These are phyloP conservation scores for Botrytis medusae DNA, from an alignment of 2,329 filamentous ascomycete genomes.

Conservation along the genomic window DNA sequence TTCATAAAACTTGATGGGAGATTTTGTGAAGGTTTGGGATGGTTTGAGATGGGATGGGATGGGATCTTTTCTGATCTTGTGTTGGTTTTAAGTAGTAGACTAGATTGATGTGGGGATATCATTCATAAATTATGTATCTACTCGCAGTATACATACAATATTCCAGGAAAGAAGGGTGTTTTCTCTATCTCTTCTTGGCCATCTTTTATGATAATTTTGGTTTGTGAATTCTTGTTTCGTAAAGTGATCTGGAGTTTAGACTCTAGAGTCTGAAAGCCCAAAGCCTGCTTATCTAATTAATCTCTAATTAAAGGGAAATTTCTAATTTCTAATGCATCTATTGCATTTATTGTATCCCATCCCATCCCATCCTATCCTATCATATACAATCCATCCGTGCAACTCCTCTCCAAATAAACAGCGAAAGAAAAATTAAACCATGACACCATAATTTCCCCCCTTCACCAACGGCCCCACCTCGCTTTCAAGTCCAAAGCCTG, in stretches of 20 bases:
- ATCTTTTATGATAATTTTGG: neutral
- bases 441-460: constrained; percentile 2
- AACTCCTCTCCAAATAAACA: neutral
- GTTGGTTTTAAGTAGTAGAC: neutral
- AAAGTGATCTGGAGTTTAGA: neutral
- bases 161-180: neutral
- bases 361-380: no score
- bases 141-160: neutral
- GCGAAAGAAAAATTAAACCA: neutral
- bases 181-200: neutral
- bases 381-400: neutral
- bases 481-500: neutral
- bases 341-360: neutral
- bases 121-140: neutral
- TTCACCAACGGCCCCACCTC: neutral
- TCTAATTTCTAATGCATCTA: neutral
- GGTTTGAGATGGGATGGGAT: neutral
- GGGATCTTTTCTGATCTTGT: neutral
- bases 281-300: neutral
- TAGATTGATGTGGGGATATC: neutral
- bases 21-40: neutral
- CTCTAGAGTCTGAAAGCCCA: neutral
- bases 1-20: neutral
- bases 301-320: neutral
- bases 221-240: neutral